Evolutionary conservation across 78 protist genomes (phyloP).

Genomic region (Guillardia theta): DNA sequence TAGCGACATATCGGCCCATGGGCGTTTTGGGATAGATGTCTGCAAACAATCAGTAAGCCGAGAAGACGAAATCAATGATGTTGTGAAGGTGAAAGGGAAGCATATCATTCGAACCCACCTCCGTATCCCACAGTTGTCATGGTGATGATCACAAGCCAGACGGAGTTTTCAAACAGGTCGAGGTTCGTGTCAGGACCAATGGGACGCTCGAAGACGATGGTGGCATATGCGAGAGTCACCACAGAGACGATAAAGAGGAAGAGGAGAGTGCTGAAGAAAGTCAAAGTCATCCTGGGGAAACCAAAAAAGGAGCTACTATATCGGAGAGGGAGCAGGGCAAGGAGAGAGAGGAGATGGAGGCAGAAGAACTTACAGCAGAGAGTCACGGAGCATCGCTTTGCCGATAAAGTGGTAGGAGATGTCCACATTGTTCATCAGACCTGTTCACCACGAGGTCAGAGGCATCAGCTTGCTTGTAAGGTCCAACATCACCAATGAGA

Average conservation of each 20-base stretch:
- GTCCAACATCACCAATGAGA: not conserved
- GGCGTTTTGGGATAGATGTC: slow-evolving; percentile 18
- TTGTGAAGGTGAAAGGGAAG: no score
- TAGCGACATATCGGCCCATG: not conserved
- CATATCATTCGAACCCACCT: no score
- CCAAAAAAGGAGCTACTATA: no score
- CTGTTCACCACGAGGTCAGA: not conserved
- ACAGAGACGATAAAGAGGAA: not conserved
- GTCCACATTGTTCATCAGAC: slow-evolving; percentile 24
- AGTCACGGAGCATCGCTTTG: not conserved
- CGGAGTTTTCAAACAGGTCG: not conserved
- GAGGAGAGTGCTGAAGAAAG: not conserved
- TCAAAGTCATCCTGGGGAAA: no score
- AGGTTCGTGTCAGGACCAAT: not conserved
- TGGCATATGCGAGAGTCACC: slow-evolving; percentile 13
- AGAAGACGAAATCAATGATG: no score
- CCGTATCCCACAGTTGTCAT: slow-evolving; percentile 34
- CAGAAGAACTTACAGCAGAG: no score
- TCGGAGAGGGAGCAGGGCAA: no score
- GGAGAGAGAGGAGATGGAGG: no score
- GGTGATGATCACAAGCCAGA: slow-evolving; percentile 21
- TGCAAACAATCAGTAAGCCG: no score
- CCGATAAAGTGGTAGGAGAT: not conserved
- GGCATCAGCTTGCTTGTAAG: not conserved
- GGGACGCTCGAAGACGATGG: slow-evolving; percentile 15